Percentiles rank a stretch among this genome's conserved stretches.
Conservation (phyloP, 2,329 filamentous ascomycete species). For the Fusarium sp. region DNA sequence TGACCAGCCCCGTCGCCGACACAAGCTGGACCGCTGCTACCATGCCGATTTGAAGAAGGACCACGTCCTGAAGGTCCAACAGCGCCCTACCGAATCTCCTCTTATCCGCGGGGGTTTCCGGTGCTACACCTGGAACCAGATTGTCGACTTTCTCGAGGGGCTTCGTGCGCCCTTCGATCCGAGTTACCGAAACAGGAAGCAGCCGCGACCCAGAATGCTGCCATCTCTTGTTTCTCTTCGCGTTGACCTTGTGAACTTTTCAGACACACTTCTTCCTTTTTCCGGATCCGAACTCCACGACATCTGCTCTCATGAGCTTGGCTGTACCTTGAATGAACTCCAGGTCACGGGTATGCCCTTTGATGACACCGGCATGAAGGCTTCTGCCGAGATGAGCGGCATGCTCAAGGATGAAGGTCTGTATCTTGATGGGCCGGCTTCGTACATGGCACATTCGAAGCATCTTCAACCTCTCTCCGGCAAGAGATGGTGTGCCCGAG, state of each 20-base stretch:
- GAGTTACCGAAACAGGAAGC: constrained; percentile 47
- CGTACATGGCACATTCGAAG: constrained; percentile 54
- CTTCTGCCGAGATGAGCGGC: constrained; percentile 58
- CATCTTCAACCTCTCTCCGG: constrained; percentile 53
- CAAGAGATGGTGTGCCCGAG: constrained; percentile 52
- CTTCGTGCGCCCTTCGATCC: constrained; percentile 62
- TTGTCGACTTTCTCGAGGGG: constrained; percentile 61
- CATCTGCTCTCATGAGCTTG: constrained; percentile 62
- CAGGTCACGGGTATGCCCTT: constrained; percentile 61
- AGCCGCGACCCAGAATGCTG: constrained; percentile 54
- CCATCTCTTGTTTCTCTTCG: constrained; percentile 59
- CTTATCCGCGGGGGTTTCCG: constrained; percentile 62
- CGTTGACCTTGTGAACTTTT: constrained; percentile 65
- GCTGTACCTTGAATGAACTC: constrained; percentile 62
- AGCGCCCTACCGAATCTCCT: constrained; percentile 55
- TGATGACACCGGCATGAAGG: constrained; percentile 59
- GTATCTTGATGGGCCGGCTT: constrained; percentile 56
- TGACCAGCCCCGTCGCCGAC: constrained; percentile 54
- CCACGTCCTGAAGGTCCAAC: constrained; percentile 54
- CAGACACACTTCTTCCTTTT: constrained; percentile 55
- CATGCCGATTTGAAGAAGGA: constrained; percentile 55
- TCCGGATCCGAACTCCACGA: constrained; percentile 60
- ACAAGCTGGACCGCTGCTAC: constrained; percentile 54
- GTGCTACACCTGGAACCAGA: constrained; percentile 63
- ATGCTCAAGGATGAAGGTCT: constrained; percentile 64